Percentiles rank a stretch among this genome's conserved stretches.
Conservation (phyloP, 2,329 filamentous ascomycete genomes). For the Fusarium sp. region DNA sequence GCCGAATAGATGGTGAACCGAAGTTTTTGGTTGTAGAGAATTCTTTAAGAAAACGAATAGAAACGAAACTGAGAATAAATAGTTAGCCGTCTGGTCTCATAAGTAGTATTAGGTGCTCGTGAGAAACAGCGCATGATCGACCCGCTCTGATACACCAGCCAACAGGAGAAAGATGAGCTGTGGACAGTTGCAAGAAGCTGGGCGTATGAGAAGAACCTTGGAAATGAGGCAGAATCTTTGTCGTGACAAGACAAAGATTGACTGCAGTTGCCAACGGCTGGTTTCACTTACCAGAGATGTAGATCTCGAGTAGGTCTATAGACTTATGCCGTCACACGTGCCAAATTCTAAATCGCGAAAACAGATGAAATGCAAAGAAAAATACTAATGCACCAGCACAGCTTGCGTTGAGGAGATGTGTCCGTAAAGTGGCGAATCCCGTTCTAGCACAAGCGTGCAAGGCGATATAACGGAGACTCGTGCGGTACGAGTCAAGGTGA, state of each 20-base stretch:
- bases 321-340: constrained; percentile 42
- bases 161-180: constrained; percentile 22
- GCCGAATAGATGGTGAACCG: constrained; percentile 14
- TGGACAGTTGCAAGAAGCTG: constrained; percentile 15
- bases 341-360: constrained; percentile 47
- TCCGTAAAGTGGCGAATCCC: constrained; percentile 39
- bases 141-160: constrained; percentile 21
- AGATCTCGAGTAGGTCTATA: constrained; percentile 47
- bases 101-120: constrained; percentile 26
- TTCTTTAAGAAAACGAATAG: constrained; percentile 32
- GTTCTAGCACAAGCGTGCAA: constrained; percentile 36
- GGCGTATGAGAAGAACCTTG: constrained; percentile 11
- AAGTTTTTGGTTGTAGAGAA: constrained; percentile 24
- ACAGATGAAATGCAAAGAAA: constrained; percentile 38
- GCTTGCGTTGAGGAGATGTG: constrained; percentile 22
- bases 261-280: constrained; percentile 7
- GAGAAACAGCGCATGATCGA: constrained; percentile 27
- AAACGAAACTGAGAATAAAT: constrained; percentile 38
- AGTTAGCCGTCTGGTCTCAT: constrained; percentile 37
- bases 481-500: constrained; percentile 35
- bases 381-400: constrained; percentile 25
- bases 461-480: constrained; percentile 33
- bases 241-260: constrained; percentile 13
- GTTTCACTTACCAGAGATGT: constrained; percentile 41
- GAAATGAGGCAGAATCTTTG: constrained; percentile 17